A percentile compares a stretch with the other conserved stretches of the same genome.
phyloP scores from a whole-genome alignment of 2,329 filamentous ascomycete species.

The Arachnopeziza araneosa region DNA sequence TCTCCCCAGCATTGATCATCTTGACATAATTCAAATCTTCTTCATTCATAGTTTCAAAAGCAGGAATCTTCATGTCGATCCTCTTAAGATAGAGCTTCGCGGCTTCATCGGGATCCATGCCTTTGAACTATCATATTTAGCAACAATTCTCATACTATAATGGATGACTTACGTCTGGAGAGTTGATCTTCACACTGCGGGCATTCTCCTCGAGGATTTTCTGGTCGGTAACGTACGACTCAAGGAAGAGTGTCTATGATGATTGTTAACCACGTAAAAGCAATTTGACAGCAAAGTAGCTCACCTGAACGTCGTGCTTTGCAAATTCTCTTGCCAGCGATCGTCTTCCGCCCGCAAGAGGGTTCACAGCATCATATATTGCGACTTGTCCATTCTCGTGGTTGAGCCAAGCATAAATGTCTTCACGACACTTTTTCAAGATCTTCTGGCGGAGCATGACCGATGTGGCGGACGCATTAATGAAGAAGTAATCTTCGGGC shows the following conservation, averaged over 20 bases:
- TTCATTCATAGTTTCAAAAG: constrained; percentile 96
- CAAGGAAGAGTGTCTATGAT: constrained; percentile 82
- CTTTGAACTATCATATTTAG: constrained; percentile 60
- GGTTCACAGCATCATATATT: constrained; percentile 97
- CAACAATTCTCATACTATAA: background rate
- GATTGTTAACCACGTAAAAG: constrained; percentile 9
- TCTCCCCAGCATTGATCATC: constrained; percentile 96
- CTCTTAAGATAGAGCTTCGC: constrained; percentile 86
- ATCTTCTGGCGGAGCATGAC: constrained; percentile 97
- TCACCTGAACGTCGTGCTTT: constrained; percentile 90
- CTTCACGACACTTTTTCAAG: constrained; percentile 91
- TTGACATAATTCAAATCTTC: constrained; percentile 94
- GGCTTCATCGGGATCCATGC: constrained; percentile 87
- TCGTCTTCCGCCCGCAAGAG: constrained; percentile 72
- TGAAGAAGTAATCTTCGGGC: constrained; percentile 96
- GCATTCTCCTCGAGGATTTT: constrained; percentile 95
- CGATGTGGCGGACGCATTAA: constrained; percentile 85
- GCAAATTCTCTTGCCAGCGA: constrained; percentile 91
- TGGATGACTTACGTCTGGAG: constrained; percentile 66
- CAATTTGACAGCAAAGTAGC: constrained; percentile 7
- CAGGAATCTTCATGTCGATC: constrained; percentile 87
- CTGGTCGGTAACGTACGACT: constrained; percentile 91
- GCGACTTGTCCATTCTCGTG: constrained; percentile 97
- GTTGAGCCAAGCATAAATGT: constrained; percentile 94
- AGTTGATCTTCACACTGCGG: constrained; percentile 94